Conservation (phyloP, 208 protist genomes). For the Balamuthia mandrillaris region DNA sequence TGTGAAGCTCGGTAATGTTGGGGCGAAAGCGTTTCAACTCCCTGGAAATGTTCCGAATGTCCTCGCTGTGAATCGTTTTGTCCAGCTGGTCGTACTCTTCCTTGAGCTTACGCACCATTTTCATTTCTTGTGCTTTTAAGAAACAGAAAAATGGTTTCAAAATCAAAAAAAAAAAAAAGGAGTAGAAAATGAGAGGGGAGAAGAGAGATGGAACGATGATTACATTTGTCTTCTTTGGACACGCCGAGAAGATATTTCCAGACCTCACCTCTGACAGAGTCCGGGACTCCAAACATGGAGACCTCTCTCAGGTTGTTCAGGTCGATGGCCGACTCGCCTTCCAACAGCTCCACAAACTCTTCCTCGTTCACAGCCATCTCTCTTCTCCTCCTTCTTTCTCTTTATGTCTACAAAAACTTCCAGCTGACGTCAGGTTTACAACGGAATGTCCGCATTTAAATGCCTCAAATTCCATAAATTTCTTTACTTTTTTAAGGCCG, state of each 20-base stretch:
- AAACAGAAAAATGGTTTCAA: not conserved
- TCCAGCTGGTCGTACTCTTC: conserved; percentile 62
- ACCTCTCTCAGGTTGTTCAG: conserved; percentile 44
- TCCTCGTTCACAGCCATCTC: conserved; percentile 48
- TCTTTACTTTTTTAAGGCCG: too few species aligned
- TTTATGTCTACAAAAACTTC: too few species aligned
- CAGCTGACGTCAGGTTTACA: too few species aligned
- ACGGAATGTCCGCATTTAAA: too few species aligned
- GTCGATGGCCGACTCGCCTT: conserved; percentile 45
- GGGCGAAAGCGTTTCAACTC: not conserved
- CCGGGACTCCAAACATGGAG: conserved; percentile 48
- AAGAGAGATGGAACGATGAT: not conserved
- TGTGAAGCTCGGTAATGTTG: conserved; percentile 40
- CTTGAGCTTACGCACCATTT: not conserved
- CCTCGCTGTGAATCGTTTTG: conserved; percentile 51
- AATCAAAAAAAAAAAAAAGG: too few species aligned
- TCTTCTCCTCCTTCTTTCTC: too few species aligned
- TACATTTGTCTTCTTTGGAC: conserved; percentile 55
- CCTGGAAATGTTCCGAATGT: conserved; percentile 31
- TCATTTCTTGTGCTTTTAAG: not conserved
- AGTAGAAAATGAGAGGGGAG: too few species aligned
- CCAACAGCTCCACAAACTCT: conserved; percentile 46
- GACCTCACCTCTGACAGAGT: conserved; percentile 55
- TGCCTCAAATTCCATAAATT: too few species aligned
- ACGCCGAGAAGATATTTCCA: conserved; percentile 55